Conservation (phyloP, 257 asterid genomes). For the Solanum chilense region DNA sequence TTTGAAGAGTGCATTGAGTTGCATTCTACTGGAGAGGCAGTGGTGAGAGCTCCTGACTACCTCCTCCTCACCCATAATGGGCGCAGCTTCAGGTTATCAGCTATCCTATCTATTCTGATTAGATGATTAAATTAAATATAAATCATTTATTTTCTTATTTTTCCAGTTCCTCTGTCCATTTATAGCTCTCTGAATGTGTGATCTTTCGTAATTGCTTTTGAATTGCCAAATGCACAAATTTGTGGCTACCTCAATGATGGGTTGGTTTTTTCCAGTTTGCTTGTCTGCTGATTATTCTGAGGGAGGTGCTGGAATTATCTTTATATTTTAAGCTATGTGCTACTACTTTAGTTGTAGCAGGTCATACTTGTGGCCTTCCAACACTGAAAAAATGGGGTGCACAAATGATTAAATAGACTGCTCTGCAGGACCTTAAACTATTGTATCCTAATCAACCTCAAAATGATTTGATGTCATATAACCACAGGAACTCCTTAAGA, state of each 20-base stretch:
- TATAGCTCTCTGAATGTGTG: background rate
- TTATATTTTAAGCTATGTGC: background rate
- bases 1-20: constrained; percentile 80
- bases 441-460: background rate
- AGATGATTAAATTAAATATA: background rate
- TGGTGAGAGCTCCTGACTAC: constrained; percentile 86
- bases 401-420: background rate
- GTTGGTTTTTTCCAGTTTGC: background rate
- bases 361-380: background rate
- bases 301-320: background rate
- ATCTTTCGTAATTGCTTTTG: background rate
- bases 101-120: constrained; percentile 5
- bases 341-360: background rate
- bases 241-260: background rate
- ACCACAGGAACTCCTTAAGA: background rate
- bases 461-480: background rate
- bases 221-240: background rate
- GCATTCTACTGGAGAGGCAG: constrained; percentile 53
- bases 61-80: constrained; percentile 92
- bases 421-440: background rate
- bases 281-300: background rate
- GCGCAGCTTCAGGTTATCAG: constrained; percentile 79
- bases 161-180: background rate
- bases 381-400: background rate
- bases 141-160: background rate